Conservation (phyloP, 441 rosid genomes). For the Populus hybrid region DNA sequence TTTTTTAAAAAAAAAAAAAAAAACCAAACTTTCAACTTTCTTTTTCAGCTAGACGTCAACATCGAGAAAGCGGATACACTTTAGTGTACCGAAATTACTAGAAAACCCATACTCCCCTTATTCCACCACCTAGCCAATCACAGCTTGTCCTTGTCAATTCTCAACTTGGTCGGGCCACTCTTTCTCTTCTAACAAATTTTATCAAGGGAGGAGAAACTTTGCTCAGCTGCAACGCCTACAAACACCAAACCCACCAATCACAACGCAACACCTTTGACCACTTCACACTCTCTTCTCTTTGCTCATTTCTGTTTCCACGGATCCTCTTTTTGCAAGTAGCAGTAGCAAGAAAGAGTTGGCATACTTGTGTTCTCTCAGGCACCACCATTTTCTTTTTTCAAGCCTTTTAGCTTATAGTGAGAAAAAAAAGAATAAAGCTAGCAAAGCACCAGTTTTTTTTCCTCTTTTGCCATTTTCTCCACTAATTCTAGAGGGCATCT, state of each 20-base stretch:
- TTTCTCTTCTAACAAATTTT: neutral
- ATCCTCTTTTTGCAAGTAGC: slow-evolving; percentile 14
- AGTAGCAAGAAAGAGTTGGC: slow-evolving; percentile 12
- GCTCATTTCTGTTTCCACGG: neutral
- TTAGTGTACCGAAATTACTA: slow-evolving; percentile 7
- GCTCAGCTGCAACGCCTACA: slow-evolving; percentile 40
- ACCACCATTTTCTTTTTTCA: slow-evolving; percentile 19
- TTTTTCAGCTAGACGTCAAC: neutral
- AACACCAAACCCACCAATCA: slow-evolving; percentile 51
- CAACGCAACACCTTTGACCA: slow-evolving; percentile 59
- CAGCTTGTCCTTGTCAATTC: slow-evolving; percentile 26
- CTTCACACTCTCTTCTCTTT: neutral
- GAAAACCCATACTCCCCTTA: slow-evolving; percentile 7
- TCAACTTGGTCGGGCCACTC: slow-evolving; percentile 26
- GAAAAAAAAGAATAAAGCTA: slow-evolving; percentile 13
- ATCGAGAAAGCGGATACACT: neutral
- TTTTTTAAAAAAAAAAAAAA: too few relatives aligned
- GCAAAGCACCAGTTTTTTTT: neutral
- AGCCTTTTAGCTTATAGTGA: neutral
- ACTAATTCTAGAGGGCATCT: slow-evolving; percentile 21
- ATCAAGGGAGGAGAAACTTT: slow-evolving; percentile 4
- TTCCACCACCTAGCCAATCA: slow-evolving; percentile 28
- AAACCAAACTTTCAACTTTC: too few relatives aligned
- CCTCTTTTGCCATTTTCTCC: slow-evolving; percentile 21
- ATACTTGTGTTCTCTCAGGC: slow-evolving; percentile 12